Conservation (phyloP, 108 stramenopile species). For the Pseudonitzschia delicatissima region DNA sequence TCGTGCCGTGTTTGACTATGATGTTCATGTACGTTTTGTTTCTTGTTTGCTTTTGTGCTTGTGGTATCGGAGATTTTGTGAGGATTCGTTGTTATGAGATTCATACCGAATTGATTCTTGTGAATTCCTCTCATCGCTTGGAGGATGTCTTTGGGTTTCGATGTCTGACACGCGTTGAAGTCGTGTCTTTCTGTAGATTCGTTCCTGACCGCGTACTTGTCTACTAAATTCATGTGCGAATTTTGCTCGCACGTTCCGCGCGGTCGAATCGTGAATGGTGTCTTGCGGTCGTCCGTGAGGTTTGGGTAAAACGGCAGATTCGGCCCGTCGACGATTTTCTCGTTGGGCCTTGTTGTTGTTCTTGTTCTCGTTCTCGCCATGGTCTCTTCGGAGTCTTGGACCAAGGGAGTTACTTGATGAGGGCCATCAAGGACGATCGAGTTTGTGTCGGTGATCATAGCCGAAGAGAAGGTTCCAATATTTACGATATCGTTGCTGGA, state of each 20-base stretch:
- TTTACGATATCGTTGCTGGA: no score
- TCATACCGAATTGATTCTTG: background rate
- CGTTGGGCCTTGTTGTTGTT: background rate
- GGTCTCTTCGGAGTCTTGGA: background rate
- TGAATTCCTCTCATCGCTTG: background rate
- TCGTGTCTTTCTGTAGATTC: background rate
- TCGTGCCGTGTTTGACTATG: no score
- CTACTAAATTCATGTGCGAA: background rate
- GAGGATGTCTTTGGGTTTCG: background rate
- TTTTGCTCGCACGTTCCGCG: background rate
- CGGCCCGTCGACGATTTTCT: no score
- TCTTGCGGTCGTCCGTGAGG: background rate
- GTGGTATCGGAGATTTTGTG: background rate
- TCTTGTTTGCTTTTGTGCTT: no score
- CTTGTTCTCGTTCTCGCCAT: background rate
- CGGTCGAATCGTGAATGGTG: background rate
- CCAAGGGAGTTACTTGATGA: background rate
- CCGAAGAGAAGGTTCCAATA: no score
- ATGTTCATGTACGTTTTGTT: no score
- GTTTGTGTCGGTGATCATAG: no score
- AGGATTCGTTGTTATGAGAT: background rate
- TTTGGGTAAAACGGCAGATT: background rate
- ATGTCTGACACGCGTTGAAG: constrained; percentile 2
- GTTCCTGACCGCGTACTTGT: background rate
- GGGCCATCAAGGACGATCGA: no score